Evolutionary conservation across 305 asterid species (phyloP).

Genomic region (Ilex paraguariensis): DNA sequence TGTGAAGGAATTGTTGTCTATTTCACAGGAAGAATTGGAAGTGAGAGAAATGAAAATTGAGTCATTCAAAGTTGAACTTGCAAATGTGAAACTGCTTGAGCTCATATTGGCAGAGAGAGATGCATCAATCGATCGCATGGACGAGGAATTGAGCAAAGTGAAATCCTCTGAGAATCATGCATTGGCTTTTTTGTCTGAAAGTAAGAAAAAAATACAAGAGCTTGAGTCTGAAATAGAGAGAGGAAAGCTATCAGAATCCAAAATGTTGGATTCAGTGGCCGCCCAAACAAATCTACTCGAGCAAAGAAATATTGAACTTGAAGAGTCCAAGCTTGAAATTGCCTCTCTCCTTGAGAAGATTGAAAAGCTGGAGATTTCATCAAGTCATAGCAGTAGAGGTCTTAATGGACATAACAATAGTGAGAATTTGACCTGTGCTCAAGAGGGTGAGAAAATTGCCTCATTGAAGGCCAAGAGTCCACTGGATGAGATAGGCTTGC

Average conservation of each 20-base stretch:
- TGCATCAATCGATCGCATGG: constrained; percentile 20
- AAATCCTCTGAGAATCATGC: constrained; percentile 21
- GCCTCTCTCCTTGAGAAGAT: no score
- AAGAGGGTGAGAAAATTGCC: constrained; percentile 32
- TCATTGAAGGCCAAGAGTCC: constrained; percentile 11
- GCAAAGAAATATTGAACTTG: constrained; percentile 36
- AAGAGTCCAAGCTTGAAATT: constrained; percentile 37
- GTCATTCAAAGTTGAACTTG: constrained; percentile 34
- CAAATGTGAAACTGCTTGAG: constrained; percentile 24
- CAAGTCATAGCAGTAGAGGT: constrained; percentile 10
- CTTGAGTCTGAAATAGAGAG: constrained; percentile 31
- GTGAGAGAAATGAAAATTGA: constrained; percentile 36
- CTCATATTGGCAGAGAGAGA: constrained; percentile 34
- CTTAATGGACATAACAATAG: constrained; percentile 5
- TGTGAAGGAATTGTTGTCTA: constrained; percentile 31
- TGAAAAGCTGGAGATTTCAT: constrained; percentile 17
- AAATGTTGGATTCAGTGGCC: constrained; percentile 1
- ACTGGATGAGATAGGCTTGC: constrained; percentile 31
- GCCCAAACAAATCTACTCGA: constrained; percentile 34
- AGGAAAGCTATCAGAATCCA: constrained; percentile 31
- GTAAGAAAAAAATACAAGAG: background rate
- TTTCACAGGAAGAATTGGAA: constrained; percentile 32
- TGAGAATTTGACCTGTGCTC: constrained; percentile 19
- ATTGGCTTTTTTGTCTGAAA: background rate
- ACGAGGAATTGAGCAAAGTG: constrained; percentile 36